Base-by-base conservation (phyloP, 345 rosid species). In the Gossypium raimondii region DNA sequence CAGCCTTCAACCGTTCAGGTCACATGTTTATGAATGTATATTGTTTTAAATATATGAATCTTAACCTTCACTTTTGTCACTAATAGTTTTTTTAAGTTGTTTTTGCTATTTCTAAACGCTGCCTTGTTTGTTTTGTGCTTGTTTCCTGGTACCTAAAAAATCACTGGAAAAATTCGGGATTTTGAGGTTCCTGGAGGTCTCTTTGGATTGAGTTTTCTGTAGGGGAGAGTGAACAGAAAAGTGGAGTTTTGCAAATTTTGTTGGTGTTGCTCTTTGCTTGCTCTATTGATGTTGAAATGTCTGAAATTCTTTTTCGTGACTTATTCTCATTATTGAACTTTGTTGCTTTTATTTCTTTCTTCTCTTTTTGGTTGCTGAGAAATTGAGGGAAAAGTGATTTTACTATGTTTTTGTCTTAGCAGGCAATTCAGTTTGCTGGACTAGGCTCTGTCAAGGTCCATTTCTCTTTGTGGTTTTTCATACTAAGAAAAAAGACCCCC, bases 1-100 rank as follows among this genome's bases (percentile, higher is more conserved):
- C 98, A 81, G 84, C 98, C 94, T 0, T 29, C 92, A 24, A 25
- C 88, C 34, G 85, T 80, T 18, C 88, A 82, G 92, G 97, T 93
- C 78, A 5, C 25, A 61, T 41, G 8, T 58, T 58, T 58, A 22
- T 58, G 29, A 18, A 24, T 58, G 17, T 56, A 9, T 56, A 18
- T 56, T 8, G 10, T 56, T 56, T 8, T 20, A 56, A 11, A 57
- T 57, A 22, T 20, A 45, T 45, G 50, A 11, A 58, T 58, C 38
- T 58, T 11, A 24, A 24, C 29, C 11, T 11, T 25, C 69, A 64
- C 25, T 74, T 41, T 43, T 60, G 43, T 16, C 65, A 6, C 2
- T 60, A 13, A 14, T 68, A 59, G 3, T 11, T 47, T 29, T 44
- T 34, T 34, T 25, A 44, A 56, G 9, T 6, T 67, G 12, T 8